Percentiles rank a stretch among this genome's conserved stretches.
phyloP scores from a whole-genome alignment of 768 basidiomycete genomes.

The Leccinum pellstonianum region DNA sequence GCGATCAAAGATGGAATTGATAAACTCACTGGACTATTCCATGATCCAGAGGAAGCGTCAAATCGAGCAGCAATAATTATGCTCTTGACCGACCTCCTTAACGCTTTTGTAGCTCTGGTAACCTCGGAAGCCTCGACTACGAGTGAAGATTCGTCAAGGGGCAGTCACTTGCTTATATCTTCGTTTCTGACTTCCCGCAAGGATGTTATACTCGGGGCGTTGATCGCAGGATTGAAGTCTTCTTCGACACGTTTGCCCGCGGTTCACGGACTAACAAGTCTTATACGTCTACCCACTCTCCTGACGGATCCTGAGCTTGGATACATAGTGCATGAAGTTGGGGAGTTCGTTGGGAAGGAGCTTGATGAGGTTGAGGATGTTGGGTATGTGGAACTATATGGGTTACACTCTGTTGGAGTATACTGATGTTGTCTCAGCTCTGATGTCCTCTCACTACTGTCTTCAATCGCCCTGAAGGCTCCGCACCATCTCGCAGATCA shows the following conservation, averaged over 20 bases:
- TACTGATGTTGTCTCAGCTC: conserved; percentile 40
- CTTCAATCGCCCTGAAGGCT: conserved; percentile 54
- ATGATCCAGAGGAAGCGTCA: conserved; percentile 63
- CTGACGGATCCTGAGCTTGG: conserved; percentile 72
- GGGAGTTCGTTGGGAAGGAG: conserved; percentile 57
- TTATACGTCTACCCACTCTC: conserved; percentile 64
- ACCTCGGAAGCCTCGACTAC: conserved; percentile 2
- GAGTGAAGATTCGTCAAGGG: conserved; percentile 31
- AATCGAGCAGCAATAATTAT: conserved; percentile 66
- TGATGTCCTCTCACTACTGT: conserved; percentile 60
- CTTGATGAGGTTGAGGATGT: conserved; percentile 54
- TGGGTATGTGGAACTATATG: conserved; percentile 35
- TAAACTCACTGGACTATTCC: conserved; percentile 75
- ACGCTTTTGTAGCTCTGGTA: conserved; percentile 33
- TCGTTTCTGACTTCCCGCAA: conserved; percentile 58
- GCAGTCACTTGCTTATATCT: conserved; percentile 20
- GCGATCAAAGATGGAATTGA: conserved; percentile 68
- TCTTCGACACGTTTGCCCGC: conserved; percentile 55
- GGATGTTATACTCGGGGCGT: conserved; percentile 69
- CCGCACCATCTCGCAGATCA: conserved; percentile 67
- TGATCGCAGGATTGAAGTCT: conserved; percentile 56
- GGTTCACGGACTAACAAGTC: conserved; percentile 59
- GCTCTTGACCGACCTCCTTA: conserved; percentile 65
- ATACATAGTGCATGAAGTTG: conserved; percentile 73
- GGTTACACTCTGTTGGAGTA: not conserved